Percentiles rank a stretch among this genome's conserved stretches.
These are phyloP conservation scores for Aspergillus carlsbadensis DNA, from an alignment of 495 filamentous ascomycete genomes.

Conservation along the genomic window DNA sequence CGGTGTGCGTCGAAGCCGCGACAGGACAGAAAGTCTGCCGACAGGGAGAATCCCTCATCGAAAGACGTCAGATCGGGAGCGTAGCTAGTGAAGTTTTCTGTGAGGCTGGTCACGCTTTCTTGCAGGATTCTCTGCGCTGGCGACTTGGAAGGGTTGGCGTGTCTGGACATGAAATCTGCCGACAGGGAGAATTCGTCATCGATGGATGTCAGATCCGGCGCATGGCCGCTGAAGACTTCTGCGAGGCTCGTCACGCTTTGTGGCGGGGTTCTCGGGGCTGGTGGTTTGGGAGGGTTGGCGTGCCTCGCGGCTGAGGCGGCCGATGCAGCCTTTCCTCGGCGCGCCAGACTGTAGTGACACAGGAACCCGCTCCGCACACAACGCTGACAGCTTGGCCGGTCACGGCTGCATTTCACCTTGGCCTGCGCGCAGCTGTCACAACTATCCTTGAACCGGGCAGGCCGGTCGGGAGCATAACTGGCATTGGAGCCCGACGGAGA, in stretches of 20 bases:
- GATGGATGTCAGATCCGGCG: neutral
- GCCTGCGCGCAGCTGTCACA: slow-evolving; percentile 1
- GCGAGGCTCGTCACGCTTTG: neutral
- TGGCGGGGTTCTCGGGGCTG: neutral
- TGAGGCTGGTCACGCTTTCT: neutral
- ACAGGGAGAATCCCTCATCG: neutral
- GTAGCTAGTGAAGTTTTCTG: neutral
- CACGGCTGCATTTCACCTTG: slow-evolving; percentile 1
- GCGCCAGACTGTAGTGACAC: neutral
- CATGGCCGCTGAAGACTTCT: neutral
- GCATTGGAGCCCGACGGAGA: too few relatives aligned
- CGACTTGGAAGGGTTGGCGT: neutral
- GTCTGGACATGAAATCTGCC: neutral
- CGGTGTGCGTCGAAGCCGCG: neutral
- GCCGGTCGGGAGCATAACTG: neutral
- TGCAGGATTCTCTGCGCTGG: neutral
- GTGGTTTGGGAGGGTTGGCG: neutral
- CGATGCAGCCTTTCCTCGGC: slow-evolving; percentile 3
- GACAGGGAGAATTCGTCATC: neutral
- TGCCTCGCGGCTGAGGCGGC: neutral
- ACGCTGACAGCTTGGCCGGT: neutral
- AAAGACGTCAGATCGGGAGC: neutral
- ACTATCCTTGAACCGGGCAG: neutral
- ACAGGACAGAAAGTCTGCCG: neutral
- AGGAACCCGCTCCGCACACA: neutral